A percentile compares a stretch with the other conserved stretches of the same genome.
These are phyloP conservation scores for Backusella tarrabulga DNA, from an alignment of 192 early-diverging fungal species.

Conservation along the genomic window DNA sequence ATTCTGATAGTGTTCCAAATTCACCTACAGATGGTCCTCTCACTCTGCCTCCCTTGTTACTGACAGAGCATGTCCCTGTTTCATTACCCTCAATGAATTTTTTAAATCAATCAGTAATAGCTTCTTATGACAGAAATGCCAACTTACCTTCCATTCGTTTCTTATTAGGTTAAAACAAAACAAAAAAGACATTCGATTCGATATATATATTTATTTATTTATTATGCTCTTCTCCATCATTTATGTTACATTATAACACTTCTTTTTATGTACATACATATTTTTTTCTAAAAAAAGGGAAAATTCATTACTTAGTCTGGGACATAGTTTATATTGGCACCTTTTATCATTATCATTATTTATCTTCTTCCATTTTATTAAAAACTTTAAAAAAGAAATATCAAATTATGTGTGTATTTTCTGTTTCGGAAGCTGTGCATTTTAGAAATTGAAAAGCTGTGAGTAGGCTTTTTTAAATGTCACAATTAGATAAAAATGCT, in stretches of 20 bases:
- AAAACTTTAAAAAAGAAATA: too few species aligned
- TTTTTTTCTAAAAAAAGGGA: background rate
- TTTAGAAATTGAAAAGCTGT: too few species aligned
- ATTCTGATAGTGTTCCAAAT: conserved; percentile 13
- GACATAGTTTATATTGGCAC: too few species aligned
- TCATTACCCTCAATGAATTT: background rate
- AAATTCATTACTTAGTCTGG: background rate
- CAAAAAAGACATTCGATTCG: background rate
- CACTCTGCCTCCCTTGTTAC: background rate
- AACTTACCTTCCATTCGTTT: conserved; percentile 18
- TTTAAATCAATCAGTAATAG: background rate
- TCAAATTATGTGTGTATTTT: too few species aligned
- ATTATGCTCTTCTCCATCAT: background rate
- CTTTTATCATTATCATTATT: too few species aligned
- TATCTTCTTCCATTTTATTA: too few species aligned
- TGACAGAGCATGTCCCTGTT: background rate
- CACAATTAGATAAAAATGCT: too few species aligned
- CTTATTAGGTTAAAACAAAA: conserved; percentile 7
- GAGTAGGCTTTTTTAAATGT: too few species aligned
- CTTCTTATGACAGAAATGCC: conserved; percentile 8
- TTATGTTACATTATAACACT: background rate
- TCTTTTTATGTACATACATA: background rate
- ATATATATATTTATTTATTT: too few species aligned
- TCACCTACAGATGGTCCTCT: conserved; percentile 26
- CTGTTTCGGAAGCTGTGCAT: too few species aligned